phyloP scores from a whole-genome alignment of 2,329 filamentous ascomycete genomes.

The Trichophyton rubrum region DNA sequence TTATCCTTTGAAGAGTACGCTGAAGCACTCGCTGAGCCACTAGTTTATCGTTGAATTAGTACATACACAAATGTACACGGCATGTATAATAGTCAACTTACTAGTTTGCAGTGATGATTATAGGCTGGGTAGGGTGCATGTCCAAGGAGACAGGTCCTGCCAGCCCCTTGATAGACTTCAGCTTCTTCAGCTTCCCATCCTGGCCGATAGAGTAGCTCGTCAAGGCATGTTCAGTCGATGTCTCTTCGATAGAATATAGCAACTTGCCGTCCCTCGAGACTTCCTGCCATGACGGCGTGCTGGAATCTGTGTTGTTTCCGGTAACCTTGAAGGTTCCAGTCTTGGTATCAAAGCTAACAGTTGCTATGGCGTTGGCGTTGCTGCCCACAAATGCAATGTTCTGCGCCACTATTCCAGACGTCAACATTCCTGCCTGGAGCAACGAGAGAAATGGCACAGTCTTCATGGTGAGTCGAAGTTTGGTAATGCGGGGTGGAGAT shows the following conservation, averaged over 20 bases:
- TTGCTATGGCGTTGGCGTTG: slow-evolving; percentile 8
- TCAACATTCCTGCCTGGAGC: slow-evolving; percentile 1
- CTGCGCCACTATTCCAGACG: not conserved
- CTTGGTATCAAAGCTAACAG: slow-evolving; percentile 6
- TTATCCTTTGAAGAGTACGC: slow-evolving; percentile 7
- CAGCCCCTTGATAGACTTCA: slow-evolving; percentile 5
- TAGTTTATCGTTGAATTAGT: not conserved
- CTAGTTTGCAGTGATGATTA: slow-evolving; percentile 12
- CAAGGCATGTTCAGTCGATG: slow-evolving; percentile 4
- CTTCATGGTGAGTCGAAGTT: slow-evolving; percentile 6
- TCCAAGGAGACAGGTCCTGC: slow-evolving; percentile 6
- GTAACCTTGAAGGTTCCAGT: slow-evolving; percentile 7
- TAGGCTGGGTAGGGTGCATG: slow-evolving; percentile 7
- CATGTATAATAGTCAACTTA: not conserved
- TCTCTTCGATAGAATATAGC: slow-evolving; percentile 11
- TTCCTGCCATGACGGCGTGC: slow-evolving; percentile 10
- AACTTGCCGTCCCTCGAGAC: slow-evolving; percentile 8
- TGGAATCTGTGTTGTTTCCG: slow-evolving; percentile 5
- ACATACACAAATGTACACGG: not conserved
- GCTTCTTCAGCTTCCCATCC: slow-evolving; percentile 9
- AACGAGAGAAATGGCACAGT: slow-evolving; percentile 3
- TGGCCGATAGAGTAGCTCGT: slow-evolving; percentile 9
- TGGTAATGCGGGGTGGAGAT: not conserved
- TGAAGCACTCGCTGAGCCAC: slow-evolving; percentile 9
- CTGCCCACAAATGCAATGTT: slow-evolving; percentile 8